phyloP scores from a whole-genome alignment of 2,329 filamentous ascomycete genomes.

The Colletotrichum siamense region DNA sequence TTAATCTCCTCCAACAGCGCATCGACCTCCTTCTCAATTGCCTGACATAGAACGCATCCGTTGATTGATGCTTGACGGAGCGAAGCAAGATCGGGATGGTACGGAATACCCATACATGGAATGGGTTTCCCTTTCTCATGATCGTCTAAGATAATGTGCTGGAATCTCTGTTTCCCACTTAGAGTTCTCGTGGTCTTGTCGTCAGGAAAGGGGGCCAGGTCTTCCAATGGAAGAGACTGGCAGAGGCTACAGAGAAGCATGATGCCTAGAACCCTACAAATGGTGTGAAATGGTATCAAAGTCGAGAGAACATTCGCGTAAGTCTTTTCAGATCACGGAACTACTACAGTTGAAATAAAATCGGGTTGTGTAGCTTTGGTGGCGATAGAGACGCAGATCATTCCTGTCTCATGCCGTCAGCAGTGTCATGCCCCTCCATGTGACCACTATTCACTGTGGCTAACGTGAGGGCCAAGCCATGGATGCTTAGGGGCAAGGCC shows the following conservation, averaged over 20 bases:
- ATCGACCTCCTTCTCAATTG: background rate
- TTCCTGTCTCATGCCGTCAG: background rate
- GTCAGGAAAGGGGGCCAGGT: slow-evolving; percentile 5
- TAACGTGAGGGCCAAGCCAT: background rate
- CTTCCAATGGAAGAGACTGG: background rate
- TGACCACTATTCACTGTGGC: background rate
- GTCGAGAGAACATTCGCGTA: background rate
- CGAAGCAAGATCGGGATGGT: background rate
- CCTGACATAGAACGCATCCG: background rate
- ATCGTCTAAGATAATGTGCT: background rate
- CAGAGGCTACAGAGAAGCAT: background rate
- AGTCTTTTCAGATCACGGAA: background rate
- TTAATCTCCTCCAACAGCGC: slow-evolving; percentile 1
- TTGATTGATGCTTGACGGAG: background rate
- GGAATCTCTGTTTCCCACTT: background rate
- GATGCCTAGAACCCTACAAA: background rate
- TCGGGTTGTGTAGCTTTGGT: background rate
- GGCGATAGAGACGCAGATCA: background rate
- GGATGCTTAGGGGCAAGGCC: background rate
- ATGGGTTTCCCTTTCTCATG: background rate
- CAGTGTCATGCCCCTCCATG: background rate
- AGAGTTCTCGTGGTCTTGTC: background rate
- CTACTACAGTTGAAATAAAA: background rate
- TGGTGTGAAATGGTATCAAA: background rate
- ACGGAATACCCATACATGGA: background rate